These are phyloP conservation scores for Lactifluus subvellereus DNA, from an alignment of 768 basidiomycete genomes.

Conservation along the genomic window DNA sequence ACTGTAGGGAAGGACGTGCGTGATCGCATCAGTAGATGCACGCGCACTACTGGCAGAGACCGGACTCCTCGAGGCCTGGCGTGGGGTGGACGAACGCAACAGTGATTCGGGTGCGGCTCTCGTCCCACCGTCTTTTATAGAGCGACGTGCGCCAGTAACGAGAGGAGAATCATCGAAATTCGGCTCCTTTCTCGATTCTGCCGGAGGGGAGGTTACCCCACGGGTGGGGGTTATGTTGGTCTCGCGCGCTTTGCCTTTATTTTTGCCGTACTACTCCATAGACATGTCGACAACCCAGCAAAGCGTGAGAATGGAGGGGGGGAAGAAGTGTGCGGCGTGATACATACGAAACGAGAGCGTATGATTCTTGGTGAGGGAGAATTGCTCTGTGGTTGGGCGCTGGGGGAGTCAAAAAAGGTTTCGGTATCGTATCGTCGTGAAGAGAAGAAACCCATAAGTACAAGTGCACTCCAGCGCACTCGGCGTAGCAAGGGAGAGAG, in stretches of 20 bases:
- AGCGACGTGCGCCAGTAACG: neutral
- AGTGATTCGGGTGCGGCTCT: constrained; percentile 23
- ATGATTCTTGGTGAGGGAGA: constrained; percentile 29
- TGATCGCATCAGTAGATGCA: constrained; percentile 20
- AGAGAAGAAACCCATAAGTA: constrained; percentile 38
- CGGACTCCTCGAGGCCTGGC: neutral
- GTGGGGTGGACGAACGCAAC: constrained; percentile 10
- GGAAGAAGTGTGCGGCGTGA: neutral
- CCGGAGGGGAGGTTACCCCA: constrained; percentile 14
- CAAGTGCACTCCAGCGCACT: constrained; percentile 33
- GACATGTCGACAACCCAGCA: constrained; percentile 8
- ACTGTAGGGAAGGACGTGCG: constrained; percentile 20
- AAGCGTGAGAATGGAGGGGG: constrained; percentile 10
- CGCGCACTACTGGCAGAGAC: constrained; percentile 3
- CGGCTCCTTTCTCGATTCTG: constrained; percentile 15
- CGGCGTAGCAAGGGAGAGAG: constrained; percentile 33
- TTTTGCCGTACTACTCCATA: constrained; percentile 30
- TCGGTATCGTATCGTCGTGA: constrained; percentile 33
- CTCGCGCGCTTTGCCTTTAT: constrained; percentile 31
- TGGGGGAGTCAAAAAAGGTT: constrained; percentile 17
- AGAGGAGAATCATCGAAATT: constrained; percentile 21
- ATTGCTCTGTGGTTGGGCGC: neutral
- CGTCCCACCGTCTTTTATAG: neutral
- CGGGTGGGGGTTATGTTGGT: constrained; percentile 16
- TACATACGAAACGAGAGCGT: constrained; percentile 37